These are phyloP conservation scores for Epichloe sp. DNA, from an alignment of 2,329 filamentous ascomycete species.

Conservation along the genomic window DNA sequence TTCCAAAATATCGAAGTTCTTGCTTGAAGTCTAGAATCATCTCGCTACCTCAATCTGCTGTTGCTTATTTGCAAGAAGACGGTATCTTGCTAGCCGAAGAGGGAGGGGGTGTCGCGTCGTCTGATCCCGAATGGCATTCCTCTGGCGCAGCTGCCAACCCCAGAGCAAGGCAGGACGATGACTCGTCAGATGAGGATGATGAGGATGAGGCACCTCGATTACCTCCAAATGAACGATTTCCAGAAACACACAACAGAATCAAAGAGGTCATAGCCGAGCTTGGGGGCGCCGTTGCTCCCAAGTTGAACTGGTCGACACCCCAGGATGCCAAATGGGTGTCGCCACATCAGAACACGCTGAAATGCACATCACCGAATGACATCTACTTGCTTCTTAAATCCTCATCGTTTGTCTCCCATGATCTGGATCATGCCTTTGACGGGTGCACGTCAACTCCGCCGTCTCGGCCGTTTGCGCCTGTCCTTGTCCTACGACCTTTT, in stretches of 20 bases:
- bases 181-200: slow-evolving; percentile 33
- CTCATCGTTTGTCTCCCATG: slow-evolving; percentile 88
- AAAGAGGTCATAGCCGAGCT: slow-evolving; percentile 66
- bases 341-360: slow-evolving; percentile 73
- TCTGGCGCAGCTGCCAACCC: slow-evolving; percentile 14
- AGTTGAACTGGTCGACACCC: slow-evolving; percentile 94
- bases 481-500: slow-evolving; percentile 77
- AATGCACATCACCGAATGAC: slow-evolving; percentile 79
- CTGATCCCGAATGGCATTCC: slow-evolving; percentile 38
- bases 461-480: slow-evolving; percentile 47
- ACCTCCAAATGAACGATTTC: slow-evolving; percentile 45
- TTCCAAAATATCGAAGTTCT: slow-evolving; percentile 66
- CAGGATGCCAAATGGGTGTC: slow-evolving; percentile 94
- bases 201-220: slow-evolving; percentile 27
- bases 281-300: slow-evolving; percentile 77
- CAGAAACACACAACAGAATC: slow-evolving; percentile 65
- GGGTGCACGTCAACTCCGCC: slow-evolving; percentile 36
- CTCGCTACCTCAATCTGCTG: slow-evolving; percentile 58
- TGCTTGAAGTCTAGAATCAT: slow-evolving; percentile 82
- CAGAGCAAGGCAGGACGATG: slow-evolving; percentile 23
- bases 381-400: slow-evolving; percentile 90
- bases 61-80: slow-evolving; percentile 81
- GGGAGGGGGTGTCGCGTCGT: slow-evolving; percentile 39
- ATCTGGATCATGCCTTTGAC: slow-evolving; percentile 86
- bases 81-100: slow-evolving; percentile 79